These are phyloP conservation scores for Zychaea mexicana DNA, from an alignment of 371 early-diverging fungal genomes.

Conservation along the genomic window DNA sequence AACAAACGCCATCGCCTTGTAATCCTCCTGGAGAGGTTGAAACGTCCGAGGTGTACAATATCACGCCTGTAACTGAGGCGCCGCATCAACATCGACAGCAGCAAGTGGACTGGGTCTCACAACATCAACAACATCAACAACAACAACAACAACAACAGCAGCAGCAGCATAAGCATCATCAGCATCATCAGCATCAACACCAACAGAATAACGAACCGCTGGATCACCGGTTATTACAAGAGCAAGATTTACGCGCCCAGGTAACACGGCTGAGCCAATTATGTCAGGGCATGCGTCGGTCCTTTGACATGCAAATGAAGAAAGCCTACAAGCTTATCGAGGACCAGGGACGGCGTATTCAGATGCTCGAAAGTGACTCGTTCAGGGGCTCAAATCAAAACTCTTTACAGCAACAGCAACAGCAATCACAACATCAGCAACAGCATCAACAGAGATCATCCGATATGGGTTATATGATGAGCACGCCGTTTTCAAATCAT, in stretches of 20 bases:
- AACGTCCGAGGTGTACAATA: background rate
- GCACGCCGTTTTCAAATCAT: background rate
- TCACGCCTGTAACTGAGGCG: slow-evolving; percentile 1
- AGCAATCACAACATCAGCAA: slow-evolving; percentile 6
- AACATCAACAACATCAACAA: slow-evolving; percentile 7
- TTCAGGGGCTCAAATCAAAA: background rate
- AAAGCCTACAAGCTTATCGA: slow-evolving; percentile 15
- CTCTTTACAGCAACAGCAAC: slow-evolving; percentile 4
- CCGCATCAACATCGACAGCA: too few relatives aligned
- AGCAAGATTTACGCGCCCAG: slow-evolving; percentile 18
- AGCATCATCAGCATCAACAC: background rate
- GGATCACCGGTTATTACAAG: slow-evolving; percentile 5
- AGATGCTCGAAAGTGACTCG: slow-evolving; percentile 9
- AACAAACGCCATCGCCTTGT: background rate
- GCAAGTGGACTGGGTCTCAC: background rate
- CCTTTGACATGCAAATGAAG: slow-evolving; percentile 16
- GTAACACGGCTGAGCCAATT: slow-evolving; percentile 12
- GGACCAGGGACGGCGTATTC: slow-evolving; percentile 16
- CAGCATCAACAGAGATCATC: slow-evolving; percentile 5
- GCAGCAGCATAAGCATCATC: slow-evolving; percentile 1
- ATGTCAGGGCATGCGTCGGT: slow-evolving; percentile 11
- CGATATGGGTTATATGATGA: slow-evolving; percentile 3
- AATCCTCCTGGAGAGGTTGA: background rate
- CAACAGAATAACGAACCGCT: background rate
- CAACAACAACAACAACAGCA: background rate